phyloP scores from a whole-genome alignment of 192 early-diverging fungal species.

The Backusella tuberculispora region DNA sequence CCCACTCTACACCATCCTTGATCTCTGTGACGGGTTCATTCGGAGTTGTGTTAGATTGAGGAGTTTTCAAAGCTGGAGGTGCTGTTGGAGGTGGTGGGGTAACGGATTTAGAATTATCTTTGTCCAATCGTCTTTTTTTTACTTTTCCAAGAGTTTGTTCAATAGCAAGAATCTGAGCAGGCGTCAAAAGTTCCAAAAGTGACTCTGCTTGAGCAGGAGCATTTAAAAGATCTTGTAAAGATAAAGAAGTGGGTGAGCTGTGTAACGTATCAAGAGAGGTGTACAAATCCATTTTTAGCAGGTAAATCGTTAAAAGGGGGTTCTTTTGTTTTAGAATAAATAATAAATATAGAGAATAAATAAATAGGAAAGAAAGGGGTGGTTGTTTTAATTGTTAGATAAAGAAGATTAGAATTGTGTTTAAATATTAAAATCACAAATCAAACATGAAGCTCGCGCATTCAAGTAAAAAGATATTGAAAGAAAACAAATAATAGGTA shows the following conservation, averaged over 20 bases:
- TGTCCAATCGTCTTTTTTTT: slow-evolving; percentile 21
- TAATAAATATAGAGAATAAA: neutral
- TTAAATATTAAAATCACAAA: slow-evolving; percentile 18
- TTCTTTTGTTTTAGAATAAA: neutral
- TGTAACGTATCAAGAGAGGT: slow-evolving; percentile 23
- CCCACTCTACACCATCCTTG: slow-evolving; percentile 64
- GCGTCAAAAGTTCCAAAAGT: slow-evolving; percentile 28
- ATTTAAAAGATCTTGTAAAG: slow-evolving; percentile 31
- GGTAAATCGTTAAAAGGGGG: neutral
- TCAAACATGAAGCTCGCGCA: slow-evolving; percentile 15
- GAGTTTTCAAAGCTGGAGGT: slow-evolving; percentile 14
- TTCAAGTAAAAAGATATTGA: slow-evolving; percentile 11
- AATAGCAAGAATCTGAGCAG: slow-evolving; percentile 29
- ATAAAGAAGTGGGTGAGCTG: slow-evolving; percentile 26
- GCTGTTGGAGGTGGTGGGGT: neutral
- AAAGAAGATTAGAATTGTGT: neutral
- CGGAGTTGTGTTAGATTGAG: neutral
- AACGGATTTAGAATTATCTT: neutral
- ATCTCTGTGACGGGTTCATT: slow-evolving; percentile 41
- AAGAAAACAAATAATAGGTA: slow-evolving; percentile 8
- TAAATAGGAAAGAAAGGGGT: slow-evolving; percentile 6
- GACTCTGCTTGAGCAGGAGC: slow-evolving; percentile 31
- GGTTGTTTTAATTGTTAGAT: neutral
- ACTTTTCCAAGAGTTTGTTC: slow-evolving; percentile 27
- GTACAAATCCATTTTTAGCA: slow-evolving; percentile 24